A percentile compares a stretch with the other conserved stretches of the same genome.
Conservation (phyloP, 208 protist species). For the Perkinsela sp. region DNA sequence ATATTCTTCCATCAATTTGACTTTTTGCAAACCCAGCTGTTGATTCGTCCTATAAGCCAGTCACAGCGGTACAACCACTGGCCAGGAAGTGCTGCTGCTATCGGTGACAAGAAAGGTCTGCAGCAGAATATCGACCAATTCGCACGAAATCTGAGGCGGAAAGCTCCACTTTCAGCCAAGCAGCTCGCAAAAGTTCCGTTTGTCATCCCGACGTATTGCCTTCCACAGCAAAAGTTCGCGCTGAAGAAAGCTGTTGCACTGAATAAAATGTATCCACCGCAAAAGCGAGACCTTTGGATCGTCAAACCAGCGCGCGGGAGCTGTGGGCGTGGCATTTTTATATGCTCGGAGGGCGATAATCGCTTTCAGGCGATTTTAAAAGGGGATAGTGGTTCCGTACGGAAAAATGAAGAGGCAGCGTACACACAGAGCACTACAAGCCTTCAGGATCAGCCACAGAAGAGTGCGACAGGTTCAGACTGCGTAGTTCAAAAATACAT, state of each 20-base stretch:
- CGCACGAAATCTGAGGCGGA: background rate
- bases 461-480: constrained; percentile 3
- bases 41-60: background rate
- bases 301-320: constrained; percentile 62
- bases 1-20: background rate
- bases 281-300: constrained; percentile 19
- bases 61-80: background rate
- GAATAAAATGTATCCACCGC: constrained; percentile 7
- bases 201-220: background rate
- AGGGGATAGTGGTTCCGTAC: no score
- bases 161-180: background rate
- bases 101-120: background rate
- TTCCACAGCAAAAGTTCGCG: background rate
- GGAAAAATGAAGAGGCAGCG: no score
- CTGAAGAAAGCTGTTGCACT: background rate
- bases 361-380: no score
- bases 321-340: constrained; percentile 52
- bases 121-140: background rate
- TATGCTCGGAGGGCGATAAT: constrained; percentile 19
- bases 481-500: constrained; percentile 43
- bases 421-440: background rate
- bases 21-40: background rate
- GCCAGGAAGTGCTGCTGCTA: background rate
- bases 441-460: background rate
- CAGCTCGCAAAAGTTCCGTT: background rate